A percentile compares a stretch with the other conserved stretches of the same genome.
phyloP scores from a whole-genome alignment of 768 basidiomycete genomes.

The Mycena sanguinolenta region DNA sequence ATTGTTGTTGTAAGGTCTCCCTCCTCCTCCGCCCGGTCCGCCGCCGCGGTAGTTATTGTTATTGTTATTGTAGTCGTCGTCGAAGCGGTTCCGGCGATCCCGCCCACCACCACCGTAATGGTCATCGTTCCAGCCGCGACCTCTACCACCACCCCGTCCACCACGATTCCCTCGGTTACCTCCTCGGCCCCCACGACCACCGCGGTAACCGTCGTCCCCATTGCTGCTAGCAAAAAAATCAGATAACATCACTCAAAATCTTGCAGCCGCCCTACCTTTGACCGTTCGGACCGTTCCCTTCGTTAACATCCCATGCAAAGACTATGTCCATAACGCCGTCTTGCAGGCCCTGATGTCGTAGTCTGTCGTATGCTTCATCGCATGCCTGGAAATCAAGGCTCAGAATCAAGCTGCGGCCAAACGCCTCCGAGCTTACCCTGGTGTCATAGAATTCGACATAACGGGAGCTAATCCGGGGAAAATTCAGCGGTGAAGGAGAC shows the following conservation, averaged over 20 bases:
- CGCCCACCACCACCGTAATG: constrained; percentile 50
- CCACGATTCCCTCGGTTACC: constrained; percentile 48
- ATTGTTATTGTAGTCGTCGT: constrained; percentile 52
- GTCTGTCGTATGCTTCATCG: constrained; percentile 82
- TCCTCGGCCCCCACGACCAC: constrained; percentile 64
- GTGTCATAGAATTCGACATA: constrained; percentile 96
- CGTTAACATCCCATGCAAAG: constrained; percentile 86
- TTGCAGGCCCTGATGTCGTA: constrained; percentile 83
- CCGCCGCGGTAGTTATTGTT: constrained; percentile 44
- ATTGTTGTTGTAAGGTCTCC: constrained; percentile 44
- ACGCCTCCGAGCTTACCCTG: constrained; percentile 61
- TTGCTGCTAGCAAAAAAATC: constrained; percentile 21
- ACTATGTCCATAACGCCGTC: constrained; percentile 92
- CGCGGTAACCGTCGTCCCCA: constrained; percentile 49
- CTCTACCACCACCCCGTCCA: constrained; percentile 51
- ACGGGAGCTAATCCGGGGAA: constrained; percentile 71
- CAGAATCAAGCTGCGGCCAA: neutral
- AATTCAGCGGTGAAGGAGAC: neutral
- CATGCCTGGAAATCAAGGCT: constrained; percentile 64
- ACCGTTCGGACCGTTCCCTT: constrained; percentile 62
- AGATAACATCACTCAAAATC: constrained; percentile 24
- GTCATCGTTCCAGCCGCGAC: constrained; percentile 58
- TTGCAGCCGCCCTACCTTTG: constrained; percentile 49
- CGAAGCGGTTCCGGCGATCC: constrained; percentile 47
- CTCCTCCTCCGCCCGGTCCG: constrained; percentile 40